Evolutionary conservation across 768 basidiomycete species (phyloP), one percentile per base, ranked within the genome.

Genomic region (Pleurotus cornucopiae): DNA sequence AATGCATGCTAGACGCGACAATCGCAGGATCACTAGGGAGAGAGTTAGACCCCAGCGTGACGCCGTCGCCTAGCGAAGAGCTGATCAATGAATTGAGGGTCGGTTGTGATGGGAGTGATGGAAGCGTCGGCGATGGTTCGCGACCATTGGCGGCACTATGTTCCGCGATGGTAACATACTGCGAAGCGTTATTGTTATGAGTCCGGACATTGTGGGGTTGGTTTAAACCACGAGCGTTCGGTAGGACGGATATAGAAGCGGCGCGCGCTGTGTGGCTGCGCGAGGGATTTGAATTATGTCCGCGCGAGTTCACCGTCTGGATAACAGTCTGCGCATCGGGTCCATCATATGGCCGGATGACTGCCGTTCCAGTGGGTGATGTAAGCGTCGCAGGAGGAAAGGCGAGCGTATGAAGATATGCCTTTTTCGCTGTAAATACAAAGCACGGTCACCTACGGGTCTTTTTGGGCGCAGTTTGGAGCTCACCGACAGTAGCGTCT

Each of bases 311-410:
- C 59, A 93, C 91, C 44, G 77, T 87, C 63, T 89, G 87, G 60
- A 94, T 94, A 68, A 93, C 85, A 55, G 65, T 71, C 65, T 94
- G 91, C 5, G 94, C 95, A 70, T 99, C 96, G 43, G 93, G 82
- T 1, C 93, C 94, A 69, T 95, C 95, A 73, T 98, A 99, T 1
- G 97, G 94, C 63, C 81, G 82, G 71, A 99, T 91, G 55, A 76
- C 75, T 16, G 86, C 85, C 46, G 71, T 68, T 37, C 80, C 82
- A 58, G 76, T 74, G 44, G 77, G 69, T 25, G 78, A 67, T 30
- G 81, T 80, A 58, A 94, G 77, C 60, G 85, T 79, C 58, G 86
- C 67, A 45, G 89, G 93, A 58, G 88, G 94, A 66, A 83, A 85
- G 23, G 90, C 92, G 65, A 98, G 78, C 41, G 93, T 86, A 56